Base-by-base conservation (phyloP, 208 protist species). In the Acanthamoeba sp. region DNA sequence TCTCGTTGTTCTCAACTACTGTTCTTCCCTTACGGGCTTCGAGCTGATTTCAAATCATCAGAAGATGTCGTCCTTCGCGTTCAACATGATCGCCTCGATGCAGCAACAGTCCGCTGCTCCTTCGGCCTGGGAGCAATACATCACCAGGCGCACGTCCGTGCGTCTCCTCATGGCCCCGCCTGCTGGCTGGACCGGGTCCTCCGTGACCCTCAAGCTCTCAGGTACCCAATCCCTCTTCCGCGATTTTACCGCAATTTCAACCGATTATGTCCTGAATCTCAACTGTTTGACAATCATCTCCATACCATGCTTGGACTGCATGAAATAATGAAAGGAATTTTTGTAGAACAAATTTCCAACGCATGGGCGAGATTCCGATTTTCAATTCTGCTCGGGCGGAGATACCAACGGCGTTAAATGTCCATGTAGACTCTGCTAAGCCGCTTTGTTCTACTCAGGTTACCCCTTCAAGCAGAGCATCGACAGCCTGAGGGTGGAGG, bases 81-180 rank as follows among this genome's bases (percentile, higher is more conserved):
- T 69, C 59, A 69, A 69, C 29, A 69, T 69, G 34, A 80, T 80
- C 71, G n/a, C 40, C 71, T 80, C 71, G 71, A 80, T 80, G n/a
- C 71, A 50, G 71, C 32, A 48, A n/a, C n/a, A n/a, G 36, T 40
- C 32, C 22, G 40, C 32, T 40, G 71, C 32, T 7, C 36, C 32
- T 45, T 80, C 71, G 18, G 40, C 24, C n/a, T 80, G 71, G 71
- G 71, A 80, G 71, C 71, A 48, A 34, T 80, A 80, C 71, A 48
- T 80, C 20, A 80, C 32, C 71, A 38, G 71, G 71, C 71, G 71
- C 36, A 80, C 40, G 20, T 3, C 32, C 18, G 29, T 38, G 36
- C 71, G 71, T 48, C 16, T 42, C 36, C 71, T 80, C 71, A 40
- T 48, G 40, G 36, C 71, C 7, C 71, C 71, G 20, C 71, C 71